phyloP scores from a whole-genome alignment of 176 grass and related monocot species.

The Lolium perenne region DNA sequence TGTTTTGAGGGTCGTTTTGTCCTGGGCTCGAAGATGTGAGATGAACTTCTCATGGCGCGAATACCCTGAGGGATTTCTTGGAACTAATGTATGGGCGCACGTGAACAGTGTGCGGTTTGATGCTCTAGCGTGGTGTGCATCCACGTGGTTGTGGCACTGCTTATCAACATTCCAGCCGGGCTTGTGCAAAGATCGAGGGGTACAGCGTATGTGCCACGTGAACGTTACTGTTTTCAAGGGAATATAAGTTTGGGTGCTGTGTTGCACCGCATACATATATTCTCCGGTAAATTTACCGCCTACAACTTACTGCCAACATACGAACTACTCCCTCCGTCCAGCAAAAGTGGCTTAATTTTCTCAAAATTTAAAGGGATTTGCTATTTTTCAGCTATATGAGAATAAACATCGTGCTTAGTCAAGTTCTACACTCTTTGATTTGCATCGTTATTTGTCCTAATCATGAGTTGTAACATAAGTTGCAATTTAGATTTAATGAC shows the following conservation, averaged over 20 bases:
- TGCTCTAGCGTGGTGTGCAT: conserved; percentile 11
- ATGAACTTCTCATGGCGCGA: conserved; percentile 18
- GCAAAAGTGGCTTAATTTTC: too few relatives aligned
- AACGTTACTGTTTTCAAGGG: neutral
- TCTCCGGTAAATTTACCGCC: neutral
- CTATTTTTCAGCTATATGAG: too few relatives aligned
- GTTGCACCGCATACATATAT: neutral
- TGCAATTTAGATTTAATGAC: too few relatives aligned
- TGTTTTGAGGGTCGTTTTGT: neutral
- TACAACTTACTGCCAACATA: too few relatives aligned
- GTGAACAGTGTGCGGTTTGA: conserved; percentile 20
- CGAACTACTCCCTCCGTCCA: too few relatives aligned
- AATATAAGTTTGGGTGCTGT: neutral
- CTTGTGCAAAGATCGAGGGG: neutral
- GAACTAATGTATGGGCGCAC: conserved; percentile 33
- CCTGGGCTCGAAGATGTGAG: conserved; percentile 9
- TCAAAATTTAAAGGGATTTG: too few relatives aligned
- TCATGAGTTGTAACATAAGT: too few relatives aligned
- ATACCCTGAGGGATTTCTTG: conserved; percentile 25
- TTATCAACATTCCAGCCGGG: conserved; percentile 36
- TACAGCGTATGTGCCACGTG: neutral
- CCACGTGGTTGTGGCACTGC: conserved; percentile 30
- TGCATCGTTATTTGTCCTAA: too few relatives aligned
- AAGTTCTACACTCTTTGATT: too few relatives aligned
- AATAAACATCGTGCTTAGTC: too few relatives aligned